Evolutionary conservation across 2,329 filamentous ascomycete genomes (phyloP).

Genomic region (Neopestalotiopsis sp.): DNA sequence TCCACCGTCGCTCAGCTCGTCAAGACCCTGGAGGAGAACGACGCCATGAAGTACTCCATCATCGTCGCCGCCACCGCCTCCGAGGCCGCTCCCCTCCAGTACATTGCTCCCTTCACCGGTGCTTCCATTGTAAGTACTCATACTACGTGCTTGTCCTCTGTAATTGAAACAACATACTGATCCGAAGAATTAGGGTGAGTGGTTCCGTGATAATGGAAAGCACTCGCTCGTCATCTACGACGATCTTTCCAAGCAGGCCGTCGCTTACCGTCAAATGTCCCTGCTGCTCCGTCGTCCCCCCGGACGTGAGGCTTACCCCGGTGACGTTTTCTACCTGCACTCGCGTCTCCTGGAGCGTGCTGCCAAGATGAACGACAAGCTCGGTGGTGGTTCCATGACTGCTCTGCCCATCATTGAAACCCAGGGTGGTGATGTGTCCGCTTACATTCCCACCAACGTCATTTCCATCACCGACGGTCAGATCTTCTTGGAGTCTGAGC

Average conservation of each 20-base stretch:
- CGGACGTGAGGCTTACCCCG: slow-evolving; percentile 98
- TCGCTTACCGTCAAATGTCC: slow-evolving; percentile 98
- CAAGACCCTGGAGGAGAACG: slow-evolving; percentile 99
- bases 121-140: slow-evolving; percentile 37
- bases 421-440: slow-evolving; percentile 99
- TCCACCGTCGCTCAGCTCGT: slow-evolving; percentile 99
- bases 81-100: slow-evolving; percentile 94
- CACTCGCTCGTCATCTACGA: slow-evolving; percentile 93
- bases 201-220: slow-evolving; percentile 82
- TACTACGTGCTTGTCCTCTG: not conserved
- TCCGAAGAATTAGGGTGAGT: no score
- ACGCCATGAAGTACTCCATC: slow-evolving; percentile 97
- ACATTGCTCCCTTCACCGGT: slow-evolving; percentile 92
- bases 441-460: slow-evolving; percentile 99
- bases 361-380: slow-evolving; percentile 97
- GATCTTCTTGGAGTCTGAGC: slow-evolving; percentile 98
- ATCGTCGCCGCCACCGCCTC: slow-evolving; percentile 96
- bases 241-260: slow-evolving; percentile 97
- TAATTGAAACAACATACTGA: slow-evolving; percentile 29
- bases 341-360: slow-evolving; percentile 99
- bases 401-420: slow-evolving; percentile 98
- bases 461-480: slow-evolving; percentile 99
- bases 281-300: slow-evolving; percentile 96
- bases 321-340: slow-evolving; percentile 99
- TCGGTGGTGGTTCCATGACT: slow-evolving; percentile 94